Evolutionary conservation across 2,329 filamentous ascomycete genomes (phyloP), one percentile per base, ranked within the genome.

Genomic region (Arachnomyces sp.): DNA sequence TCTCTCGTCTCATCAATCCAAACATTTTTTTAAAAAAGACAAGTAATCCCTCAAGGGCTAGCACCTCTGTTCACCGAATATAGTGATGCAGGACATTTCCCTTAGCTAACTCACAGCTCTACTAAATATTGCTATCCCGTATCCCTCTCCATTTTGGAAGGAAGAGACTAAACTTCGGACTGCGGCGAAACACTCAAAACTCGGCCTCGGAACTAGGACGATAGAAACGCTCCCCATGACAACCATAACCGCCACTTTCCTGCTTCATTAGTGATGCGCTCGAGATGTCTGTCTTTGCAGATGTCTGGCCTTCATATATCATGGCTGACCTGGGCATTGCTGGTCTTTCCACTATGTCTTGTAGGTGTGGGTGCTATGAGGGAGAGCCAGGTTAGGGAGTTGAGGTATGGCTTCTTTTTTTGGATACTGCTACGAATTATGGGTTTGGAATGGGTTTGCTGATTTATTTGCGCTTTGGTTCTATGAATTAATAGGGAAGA

Each of bases 261-360:
- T 48, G 50, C 51, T 45, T 47, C 50, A 51, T 47, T 49, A 52
- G 59, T 60, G 55, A 66, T 66, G 63, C 59, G 55, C 55, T 58
- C 57, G 58, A 59, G 56, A 63, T 64, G 61, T 55, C 54, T 57
- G 52, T 56, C 53, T 51, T 56, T 46, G 46, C 55, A 52, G 47
- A 60, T 63, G 61, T 56, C 52, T 52, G 48, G 53, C 52, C 49
- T 52, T 45, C 50, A 45, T 49, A 21, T 51, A 52, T 46, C 50
- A 54, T 62, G 59, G 52, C 50, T 54, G 51, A 47, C 53, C 44
- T 61, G 56, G 55, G 48, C 52, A 47, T 48, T 61, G 45, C 45
- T 61, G 31, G 36, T 28, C 12, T 45, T 62, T 46, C 52, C 54
- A 46, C 52, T 61, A 51, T 66, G 62, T 59, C 44, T 61, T 34